Evolutionary conservation across 495 filamentous ascomycete genomes (phyloP).

Genomic region (Penicillium odoratum): DNA sequence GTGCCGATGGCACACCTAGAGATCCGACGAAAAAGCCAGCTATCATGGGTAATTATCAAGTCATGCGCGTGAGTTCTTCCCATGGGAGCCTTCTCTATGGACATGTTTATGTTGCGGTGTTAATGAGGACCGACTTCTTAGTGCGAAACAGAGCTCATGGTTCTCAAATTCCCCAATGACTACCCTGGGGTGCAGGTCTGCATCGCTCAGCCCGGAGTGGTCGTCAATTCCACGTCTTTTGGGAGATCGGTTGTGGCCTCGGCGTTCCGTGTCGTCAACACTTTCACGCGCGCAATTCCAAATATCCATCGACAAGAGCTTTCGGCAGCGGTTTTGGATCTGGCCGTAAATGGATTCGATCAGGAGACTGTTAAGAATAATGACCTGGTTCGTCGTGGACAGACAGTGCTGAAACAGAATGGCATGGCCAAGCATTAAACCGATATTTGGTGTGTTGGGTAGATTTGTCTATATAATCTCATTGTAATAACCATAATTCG

Average conservation of each 20-base stretch:
- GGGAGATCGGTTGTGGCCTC: slow-evolving; percentile 10
- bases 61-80: slow-evolving; percentile 33
- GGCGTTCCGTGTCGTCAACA: slow-evolving; percentile 8
- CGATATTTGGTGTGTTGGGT: too few species aligned
- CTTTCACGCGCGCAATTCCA: slow-evolving; percentile 21
- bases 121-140: too few species aligned
- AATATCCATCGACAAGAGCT: slow-evolving; percentile 39
- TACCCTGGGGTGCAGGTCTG: slow-evolving; percentile 34
- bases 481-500: too few species aligned
- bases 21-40: slow-evolving; percentile 38
- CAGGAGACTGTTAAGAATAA: slow-evolving; percentile 46
- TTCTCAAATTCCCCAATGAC: slow-evolving; percentile 40
- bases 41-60: slow-evolving; percentile 35
- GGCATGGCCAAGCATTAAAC: too few species aligned
- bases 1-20: slow-evolving; percentile 36
- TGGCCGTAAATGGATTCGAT: slow-evolving; percentile 46
- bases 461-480: too few species aligned
- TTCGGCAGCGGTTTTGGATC: slow-evolving; percentile 44
- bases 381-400: slow-evolving; percentile 46
- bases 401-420: not conserved
- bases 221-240: slow-evolving; percentile 11
- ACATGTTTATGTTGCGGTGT: too few species aligned
- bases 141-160: slow-evolving; percentile 43
- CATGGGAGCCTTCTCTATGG: slow-evolving; percentile 7
- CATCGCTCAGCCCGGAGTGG: slow-evolving; percentile 39